Evolutionary conservation across 768 basidiomycete species (phyloP).

Genomic region (Boletus sensibilis): DNA sequence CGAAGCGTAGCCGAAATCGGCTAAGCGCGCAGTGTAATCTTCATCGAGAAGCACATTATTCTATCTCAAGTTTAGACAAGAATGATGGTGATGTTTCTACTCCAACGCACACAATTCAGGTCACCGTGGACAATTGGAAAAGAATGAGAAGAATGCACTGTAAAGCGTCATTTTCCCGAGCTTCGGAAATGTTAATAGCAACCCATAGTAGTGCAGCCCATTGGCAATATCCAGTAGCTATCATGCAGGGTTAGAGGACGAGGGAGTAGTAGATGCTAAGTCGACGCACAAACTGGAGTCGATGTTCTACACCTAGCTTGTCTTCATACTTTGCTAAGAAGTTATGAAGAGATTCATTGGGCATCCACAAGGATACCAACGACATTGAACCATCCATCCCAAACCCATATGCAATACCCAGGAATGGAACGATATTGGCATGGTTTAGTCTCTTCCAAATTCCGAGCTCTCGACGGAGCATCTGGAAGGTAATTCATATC

Average conservation of each 20-base stretch:
- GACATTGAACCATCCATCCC: constrained; percentile 22
- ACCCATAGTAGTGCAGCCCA: constrained; percentile 19
- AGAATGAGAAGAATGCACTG: constrained; percentile 25
- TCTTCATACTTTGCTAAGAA: constrained; percentile 12
- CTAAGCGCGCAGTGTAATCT: constrained; percentile 36
- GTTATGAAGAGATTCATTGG: constrained; percentile 22
- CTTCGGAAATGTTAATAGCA: background rate
- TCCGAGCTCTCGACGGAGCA: constrained; percentile 28
- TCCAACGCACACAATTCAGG: constrained; percentile 13
- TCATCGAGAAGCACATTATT: constrained; percentile 21
- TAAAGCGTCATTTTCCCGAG: background rate
- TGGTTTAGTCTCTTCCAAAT: constrained; percentile 31
- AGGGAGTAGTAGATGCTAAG: constrained; percentile 9
- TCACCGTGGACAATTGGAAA: constrained; percentile 21
- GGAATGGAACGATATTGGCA: constrained; percentile 26
- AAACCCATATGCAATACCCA: constrained; percentile 17
- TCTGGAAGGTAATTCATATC: background rate
- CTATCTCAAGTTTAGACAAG: background rate
- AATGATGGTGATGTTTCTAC: background rate
- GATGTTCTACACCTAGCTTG: background rate
- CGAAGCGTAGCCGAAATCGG: constrained; percentile 45
- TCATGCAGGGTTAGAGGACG: constrained; percentile 16
- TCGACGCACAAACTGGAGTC: constrained; percentile 16
- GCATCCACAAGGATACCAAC: constrained; percentile 34
- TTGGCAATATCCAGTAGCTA: constrained; percentile 16